Percentiles rank a stretch among this genome's conserved stretches.
Evolutionary conservation across 129 eudicot species (phyloP).

Genomic region (Silybum marianum): DNA sequence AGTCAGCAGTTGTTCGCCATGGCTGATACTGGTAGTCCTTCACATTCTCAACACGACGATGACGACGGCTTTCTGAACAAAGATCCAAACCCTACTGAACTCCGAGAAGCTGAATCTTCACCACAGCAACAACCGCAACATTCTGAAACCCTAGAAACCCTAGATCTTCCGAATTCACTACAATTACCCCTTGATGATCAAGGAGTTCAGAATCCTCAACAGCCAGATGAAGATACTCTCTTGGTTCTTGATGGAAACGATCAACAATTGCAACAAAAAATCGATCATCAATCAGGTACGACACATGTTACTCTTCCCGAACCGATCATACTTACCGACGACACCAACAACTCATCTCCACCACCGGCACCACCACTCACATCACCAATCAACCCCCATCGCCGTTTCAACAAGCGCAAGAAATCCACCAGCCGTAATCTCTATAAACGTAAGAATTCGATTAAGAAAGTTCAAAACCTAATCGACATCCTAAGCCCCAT

Average conservation of each 20-base stretch:
- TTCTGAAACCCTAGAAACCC: constrained; percentile 31
- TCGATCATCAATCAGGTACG: constrained; percentile 36
- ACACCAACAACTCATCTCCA: not conserved
- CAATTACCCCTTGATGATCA: constrained; percentile 15
- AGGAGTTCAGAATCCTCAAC: not conserved
- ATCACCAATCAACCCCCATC: constrained; percentile 25
- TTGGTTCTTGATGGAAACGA: constrained; percentile 18
- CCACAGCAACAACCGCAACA: constrained; percentile 8
- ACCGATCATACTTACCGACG: constrained; percentile 25
- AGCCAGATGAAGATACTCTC: constrained; percentile 22
- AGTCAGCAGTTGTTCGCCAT: constrained; percentile 14
- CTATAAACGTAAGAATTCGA: constrained; percentile 25
- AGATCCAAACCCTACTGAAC: constrained; percentile 15
- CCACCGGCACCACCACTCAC: constrained; percentile 23
- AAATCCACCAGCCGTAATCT: constrained; percentile 35
- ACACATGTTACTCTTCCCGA: constrained; percentile 15
- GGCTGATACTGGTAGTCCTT: constrained; percentile 18
- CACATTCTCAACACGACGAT: constrained; percentile 9
- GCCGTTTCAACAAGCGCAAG: constrained; percentile 31
- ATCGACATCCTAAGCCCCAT: constrained; percentile 34
- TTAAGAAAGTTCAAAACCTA: constrained; percentile 43
- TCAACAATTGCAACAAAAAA: constrained; percentile 21
- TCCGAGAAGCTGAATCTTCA: constrained; percentile 4
- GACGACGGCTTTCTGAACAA: not conserved
- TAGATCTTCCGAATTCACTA: constrained; percentile 16